Evolutionary conservation across 768 basidiomycete genomes (phyloP).

Genomic region (Mycena belliarum): DNA sequence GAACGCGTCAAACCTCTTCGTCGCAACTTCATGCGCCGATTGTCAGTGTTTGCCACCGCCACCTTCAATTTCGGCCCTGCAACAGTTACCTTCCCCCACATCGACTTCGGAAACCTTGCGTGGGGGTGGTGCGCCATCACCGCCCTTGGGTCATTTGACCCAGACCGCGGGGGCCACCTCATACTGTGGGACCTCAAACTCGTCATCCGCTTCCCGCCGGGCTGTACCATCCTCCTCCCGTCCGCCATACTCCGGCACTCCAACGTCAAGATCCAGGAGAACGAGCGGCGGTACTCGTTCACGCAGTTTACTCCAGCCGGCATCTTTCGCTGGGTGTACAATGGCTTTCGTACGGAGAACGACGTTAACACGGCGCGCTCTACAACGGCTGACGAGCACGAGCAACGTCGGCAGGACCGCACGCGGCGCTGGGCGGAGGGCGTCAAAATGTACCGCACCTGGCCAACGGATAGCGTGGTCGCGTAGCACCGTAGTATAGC

Average conservation of each 20-base stretch:
- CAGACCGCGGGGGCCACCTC: neutral
- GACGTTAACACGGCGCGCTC: neutral
- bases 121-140: constrained; percentile 6
- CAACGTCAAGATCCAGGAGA: constrained; percentile 3
- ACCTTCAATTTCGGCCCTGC: neutral
- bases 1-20: no score
- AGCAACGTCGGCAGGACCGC: no score
- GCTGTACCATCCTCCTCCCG: neutral
- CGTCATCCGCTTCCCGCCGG: no score
- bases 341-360: constrained; percentile 5
- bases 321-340: constrained; percentile 14
- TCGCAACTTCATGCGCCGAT: no score
- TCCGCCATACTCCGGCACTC: constrained; percentile 7
- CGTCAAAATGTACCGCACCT: no score
- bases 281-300: constrained; percentile 10
- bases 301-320: constrained; percentile 14
- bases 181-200: no score
- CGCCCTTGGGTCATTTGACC: neutral
- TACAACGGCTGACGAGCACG: neutral
- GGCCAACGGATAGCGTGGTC: no score
- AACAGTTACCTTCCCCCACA: neutral
- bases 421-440: no score
- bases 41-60: neutral
- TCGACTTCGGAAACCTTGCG: neutral
- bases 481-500: no score